Percentiles rank a stretch among this genome's conserved stretches.
Conservation (phyloP, 768 basidiomycete species). For the Termitomyces sp. region DNA sequence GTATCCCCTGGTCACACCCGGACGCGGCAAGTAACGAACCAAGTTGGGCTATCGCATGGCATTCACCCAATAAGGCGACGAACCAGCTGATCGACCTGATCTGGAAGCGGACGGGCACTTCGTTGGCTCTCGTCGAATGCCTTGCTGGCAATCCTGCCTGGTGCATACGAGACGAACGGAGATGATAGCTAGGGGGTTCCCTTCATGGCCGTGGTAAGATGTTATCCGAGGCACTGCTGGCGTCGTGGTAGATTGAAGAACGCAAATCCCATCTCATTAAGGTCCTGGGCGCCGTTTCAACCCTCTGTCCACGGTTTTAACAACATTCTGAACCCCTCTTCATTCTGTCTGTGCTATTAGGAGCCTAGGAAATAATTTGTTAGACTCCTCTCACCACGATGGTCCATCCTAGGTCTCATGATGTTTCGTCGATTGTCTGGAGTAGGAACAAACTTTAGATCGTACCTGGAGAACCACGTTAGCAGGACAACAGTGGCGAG, state of each 20-base stretch:
- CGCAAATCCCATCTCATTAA: no score
- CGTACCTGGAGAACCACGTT: background rate
- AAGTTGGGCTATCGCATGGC: background rate
- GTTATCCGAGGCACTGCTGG: background rate
- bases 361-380: no score
- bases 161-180: constrained; percentile 12
- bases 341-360: no score
- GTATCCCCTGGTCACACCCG: background rate
- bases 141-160: background rate
- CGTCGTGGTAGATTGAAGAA: background rate
- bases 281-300: background rate
- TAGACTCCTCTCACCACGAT: no score
- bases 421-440: background rate
- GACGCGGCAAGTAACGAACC: background rate
- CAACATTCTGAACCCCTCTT: background rate
- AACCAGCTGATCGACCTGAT: constrained; percentile 9
- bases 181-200: background rate
- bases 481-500: background rate
- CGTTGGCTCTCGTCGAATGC: background rate
- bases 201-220: background rate
- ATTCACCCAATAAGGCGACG: background rate
- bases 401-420: no score
- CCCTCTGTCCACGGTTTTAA: background rate
- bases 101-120: background rate
- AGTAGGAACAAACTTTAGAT: background rate